These are phyloP conservation scores for Calonectria multiphialidica DNA, from an alignment of 2,329 filamentous ascomycete species.

Conservation along the genomic window DNA sequence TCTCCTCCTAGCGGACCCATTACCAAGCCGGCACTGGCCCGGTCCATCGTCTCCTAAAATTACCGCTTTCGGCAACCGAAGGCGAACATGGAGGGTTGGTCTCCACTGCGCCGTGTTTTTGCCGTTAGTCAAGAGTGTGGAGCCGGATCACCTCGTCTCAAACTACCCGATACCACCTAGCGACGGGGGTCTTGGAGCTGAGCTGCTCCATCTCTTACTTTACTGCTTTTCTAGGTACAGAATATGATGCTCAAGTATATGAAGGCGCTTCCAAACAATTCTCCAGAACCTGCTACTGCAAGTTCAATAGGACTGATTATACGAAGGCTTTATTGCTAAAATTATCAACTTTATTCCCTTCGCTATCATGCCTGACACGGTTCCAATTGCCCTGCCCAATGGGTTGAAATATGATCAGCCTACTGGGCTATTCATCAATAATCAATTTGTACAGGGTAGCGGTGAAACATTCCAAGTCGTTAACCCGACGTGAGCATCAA, in stretches of 20 bases:
- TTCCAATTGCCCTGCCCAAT: constrained; percentile 39
- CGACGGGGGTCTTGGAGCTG: too few relatives aligned
- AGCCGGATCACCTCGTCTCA: neutral
- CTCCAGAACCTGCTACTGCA: neutral
- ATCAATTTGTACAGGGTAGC: constrained; percentile 39
- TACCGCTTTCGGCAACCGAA: neutral
- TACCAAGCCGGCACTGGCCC: neutral
- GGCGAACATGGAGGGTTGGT: neutral
- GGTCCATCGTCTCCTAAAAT: neutral
- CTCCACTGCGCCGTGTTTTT: neutral
- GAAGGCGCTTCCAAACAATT: neutral
- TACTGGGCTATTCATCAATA: constrained; percentile 45
- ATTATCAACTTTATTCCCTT: neutral
- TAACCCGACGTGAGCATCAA: constrained; percentile 32
- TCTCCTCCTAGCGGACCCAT: neutral
- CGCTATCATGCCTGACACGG: neutral
- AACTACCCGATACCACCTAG: neutral
- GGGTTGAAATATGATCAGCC: constrained; percentile 53
- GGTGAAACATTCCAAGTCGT: constrained; percentile 38
- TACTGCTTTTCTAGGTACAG: too few relatives aligned
- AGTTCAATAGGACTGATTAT: too few relatives aligned
- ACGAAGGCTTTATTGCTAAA: neutral
- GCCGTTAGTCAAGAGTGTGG: neutral
- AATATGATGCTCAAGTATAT: too few relatives aligned
- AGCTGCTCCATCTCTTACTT: too few relatives aligned